Evolutionary conservation across 2,329 filamentous ascomycete species (phyloP), one percentile per base, ranked within the genome.

Genomic region (Apiospora marii): DNA sequence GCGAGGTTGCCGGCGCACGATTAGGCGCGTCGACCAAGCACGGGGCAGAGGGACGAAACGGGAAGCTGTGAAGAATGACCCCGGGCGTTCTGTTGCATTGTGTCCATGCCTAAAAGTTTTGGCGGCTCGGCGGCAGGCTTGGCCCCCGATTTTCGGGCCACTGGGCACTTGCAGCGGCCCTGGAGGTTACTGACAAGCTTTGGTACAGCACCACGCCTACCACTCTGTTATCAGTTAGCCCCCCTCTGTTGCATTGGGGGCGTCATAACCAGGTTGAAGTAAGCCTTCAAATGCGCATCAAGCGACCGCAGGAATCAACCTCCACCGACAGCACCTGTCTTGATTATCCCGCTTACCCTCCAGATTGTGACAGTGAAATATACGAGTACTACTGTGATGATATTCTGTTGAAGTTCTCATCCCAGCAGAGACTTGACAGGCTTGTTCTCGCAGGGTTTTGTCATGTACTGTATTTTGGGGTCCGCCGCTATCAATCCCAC

Each of bases 51-150:
- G 30, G 34, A 41, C 58, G 19, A 64, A 64, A 64, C 12, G 34
- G 58, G 58, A 64, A 64, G 58, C 58, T 64, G 58, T 12, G 41
- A 41, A 64, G 58, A 64, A 64, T 13, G 30, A n/a, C 58, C 30
- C 58, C 37, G 51, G 51, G 4, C 16, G 12, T 58, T 34, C 51
- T 37, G 53, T 61, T 4, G 27, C 19, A 37, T 61, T 10, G 51
- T 16, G 30, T 30, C 53, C 22, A 64, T 41, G 58, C 34, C 22
- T 41, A 41, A 41, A 41, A 41, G n/a, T 4, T 37, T 37, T 64
- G 58, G 53, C 53, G 53, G 53, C 30, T 61, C 53, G 53, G 53
- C 53, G 30, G 53, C 53, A 6, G n/a, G 1, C 58, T 64, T 64
- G 58, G 58, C 53, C 14, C 53, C 53, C 53, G 16, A 3, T 37